Evolutionary conservation across 352 stramenopile genomes (phyloP), one percentile per base, ranked within the genome.

Genomic region (Phytophthora tentaculata): DNA sequence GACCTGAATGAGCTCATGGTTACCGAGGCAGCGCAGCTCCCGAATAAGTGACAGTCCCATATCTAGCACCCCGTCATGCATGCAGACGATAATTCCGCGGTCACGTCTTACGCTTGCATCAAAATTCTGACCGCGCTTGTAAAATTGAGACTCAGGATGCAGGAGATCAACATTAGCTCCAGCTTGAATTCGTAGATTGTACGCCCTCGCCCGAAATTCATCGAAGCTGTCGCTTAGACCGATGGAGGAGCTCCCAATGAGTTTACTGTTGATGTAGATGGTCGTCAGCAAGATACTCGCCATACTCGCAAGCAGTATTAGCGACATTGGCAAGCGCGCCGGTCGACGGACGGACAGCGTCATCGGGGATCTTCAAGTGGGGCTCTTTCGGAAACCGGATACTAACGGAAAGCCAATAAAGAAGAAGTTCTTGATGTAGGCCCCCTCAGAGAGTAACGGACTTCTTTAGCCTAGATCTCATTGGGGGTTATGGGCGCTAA

Each of bases 1-100:
- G 1, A 70, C 61, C 20, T 62, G 79, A 26, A 73, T 32, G 28
- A 73, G 48, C 26, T 73, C 66, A 35, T 58, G 41, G 32, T 73
- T 73, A 1, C 53, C 60, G 1, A 73, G 55, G 23, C 66, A 73
- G 1, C 66, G 60, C 19, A 73, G 22, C 54, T 73, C 74, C 6
- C 64, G 61, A 41, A 84, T 70, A 9, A 84, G 60, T 12, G 77
- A 84, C 12, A 77, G 45, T 0, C 74, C 77, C 71, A 84, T 80
- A 47, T 66, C 45, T 17, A 83, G n/a, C 9, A 79, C 53, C 2
- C 51, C 61, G n/a, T 80, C 67, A 56, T 80, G 65, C 64, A 84
- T 68, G 51, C 60, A 74, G 39, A 84, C 23, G 45, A 73, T 20
- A 14, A 73, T 50, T 49, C 47, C 66, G 2, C 17, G 45, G 14